A percentile compares a stretch with the other conserved stretches of the same genome.
phyloP scores from a whole-genome alignment of 2,329 filamentous ascomycete species.

The Penicillium sp. region DNA sequence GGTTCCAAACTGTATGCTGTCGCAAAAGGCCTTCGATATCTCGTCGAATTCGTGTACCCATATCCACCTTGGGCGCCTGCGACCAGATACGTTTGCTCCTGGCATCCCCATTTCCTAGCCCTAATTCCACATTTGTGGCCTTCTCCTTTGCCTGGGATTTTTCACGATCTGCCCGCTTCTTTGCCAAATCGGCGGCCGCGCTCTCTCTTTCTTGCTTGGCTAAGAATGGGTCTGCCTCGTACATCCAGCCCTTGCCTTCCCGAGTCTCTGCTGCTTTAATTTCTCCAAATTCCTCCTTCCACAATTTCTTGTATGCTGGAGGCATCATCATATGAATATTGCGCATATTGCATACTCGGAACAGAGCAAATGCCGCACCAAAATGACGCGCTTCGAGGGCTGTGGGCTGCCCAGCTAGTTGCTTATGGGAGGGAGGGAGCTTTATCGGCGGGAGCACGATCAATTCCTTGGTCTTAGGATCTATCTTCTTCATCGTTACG shows the following conservation, averaged over 20 bases:
- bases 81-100: conserved; percentile 71
- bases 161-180: conserved; percentile 71
- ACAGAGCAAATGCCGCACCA: conserved; percentile 86
- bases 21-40: conserved; percentile 79
- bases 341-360: conserved; percentile 89
- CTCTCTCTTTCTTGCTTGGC: conserved; percentile 76
- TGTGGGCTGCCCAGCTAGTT: conserved; percentile 71
- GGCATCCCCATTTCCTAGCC: conserved; percentile 37
- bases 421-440: conserved; percentile 71
- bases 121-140: conserved; percentile 60
- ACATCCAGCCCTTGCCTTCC: conserved; percentile 79
- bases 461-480: conserved; percentile 78
- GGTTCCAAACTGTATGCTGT: conserved; percentile 81
- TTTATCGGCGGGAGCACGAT: conserved; percentile 76
- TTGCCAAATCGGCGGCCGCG: conserved; percentile 70
- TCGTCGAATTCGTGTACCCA: conserved; percentile 76
- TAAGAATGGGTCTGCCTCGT: conserved; percentile 90
- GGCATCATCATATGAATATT: conserved; percentile 94
- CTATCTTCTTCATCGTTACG: conserved; percentile 70
- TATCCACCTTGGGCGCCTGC: conserved; percentile 83
- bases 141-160: conserved; percentile 61
- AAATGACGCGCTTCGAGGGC: conserved; percentile 90
- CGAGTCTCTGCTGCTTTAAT: conserved; percentile 78
- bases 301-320: conserved; percentile 81
- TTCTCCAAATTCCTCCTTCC: conserved; percentile 81